A percentile compares a stretch with the other conserved stretches of the same genome.
phyloP scores from a whole-genome alignment of 2,329 filamentous ascomycete genomes.

The Nothomitra cinnamomea region DNA sequence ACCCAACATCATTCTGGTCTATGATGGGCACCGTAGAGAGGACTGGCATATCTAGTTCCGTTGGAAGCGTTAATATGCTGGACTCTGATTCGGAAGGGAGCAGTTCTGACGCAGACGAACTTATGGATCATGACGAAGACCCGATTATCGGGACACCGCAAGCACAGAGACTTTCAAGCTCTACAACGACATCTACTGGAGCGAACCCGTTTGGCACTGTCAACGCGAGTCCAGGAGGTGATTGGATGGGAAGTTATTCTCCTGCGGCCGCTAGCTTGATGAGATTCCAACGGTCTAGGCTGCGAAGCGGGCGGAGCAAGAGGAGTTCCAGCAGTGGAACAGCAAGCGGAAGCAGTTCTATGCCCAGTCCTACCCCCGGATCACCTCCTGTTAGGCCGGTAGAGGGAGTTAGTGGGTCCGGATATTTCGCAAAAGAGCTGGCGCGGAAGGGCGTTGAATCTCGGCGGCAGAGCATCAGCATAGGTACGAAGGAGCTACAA shows the following conservation, averaged over 20 bases:
- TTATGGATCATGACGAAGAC: slow-evolving; percentile 38
- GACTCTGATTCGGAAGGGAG: slow-evolving; percentile 49
- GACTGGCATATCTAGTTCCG: slow-evolving; percentile 58
- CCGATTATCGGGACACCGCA: slow-evolving; percentile 72
- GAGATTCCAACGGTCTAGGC: slow-evolving; percentile 52
- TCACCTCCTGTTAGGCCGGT: slow-evolving; percentile 53
- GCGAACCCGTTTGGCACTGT: background rate
- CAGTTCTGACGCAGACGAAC: slow-evolving; percentile 21
- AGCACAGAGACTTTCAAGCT: slow-evolving; percentile 38
- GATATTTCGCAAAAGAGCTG: slow-evolving; percentile 31
- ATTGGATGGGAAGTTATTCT: slow-evolving; percentile 49
- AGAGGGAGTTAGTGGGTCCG: slow-evolving; percentile 29
- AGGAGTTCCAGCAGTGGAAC: slow-evolving; percentile 54
- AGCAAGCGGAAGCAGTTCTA: slow-evolving; percentile 38
- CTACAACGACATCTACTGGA: slow-evolving; percentile 7
- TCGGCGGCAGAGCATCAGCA: slow-evolving; percentile 73
- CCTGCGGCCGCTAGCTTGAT: slow-evolving; percentile 60
- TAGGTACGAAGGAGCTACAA: slow-evolving; percentile 77
- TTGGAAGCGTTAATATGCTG: slow-evolving; percentile 64
- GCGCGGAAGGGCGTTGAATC: slow-evolving; percentile 21
- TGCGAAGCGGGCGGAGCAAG: slow-evolving; percentile 40
- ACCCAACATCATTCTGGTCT: slow-evolving; percentile 47
- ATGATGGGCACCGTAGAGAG: slow-evolving; percentile 53
- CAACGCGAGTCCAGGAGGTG: slow-evolving; percentile 35
- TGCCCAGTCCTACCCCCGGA: slow-evolving; percentile 50